Conservation (phyloP, 2,329 filamentous ascomycete genomes). For the Phoma herbarum region DNA sequence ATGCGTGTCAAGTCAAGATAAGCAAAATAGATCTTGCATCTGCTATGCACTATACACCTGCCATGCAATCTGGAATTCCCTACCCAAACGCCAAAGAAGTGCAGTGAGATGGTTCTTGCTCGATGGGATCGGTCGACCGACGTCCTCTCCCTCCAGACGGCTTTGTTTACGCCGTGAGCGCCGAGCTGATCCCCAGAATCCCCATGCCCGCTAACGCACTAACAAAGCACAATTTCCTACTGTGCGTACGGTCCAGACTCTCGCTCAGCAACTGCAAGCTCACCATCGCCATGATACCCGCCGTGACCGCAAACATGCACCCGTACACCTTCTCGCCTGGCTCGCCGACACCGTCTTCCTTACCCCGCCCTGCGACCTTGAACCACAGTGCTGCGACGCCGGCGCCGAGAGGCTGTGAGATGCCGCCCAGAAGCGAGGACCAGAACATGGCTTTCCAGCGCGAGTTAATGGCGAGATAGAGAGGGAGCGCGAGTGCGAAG, state of each 20-base stretch:
- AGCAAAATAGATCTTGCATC: neutral
- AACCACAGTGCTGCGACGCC: conserved; percentile 88
- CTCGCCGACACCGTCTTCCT: conserved; percentile 53
- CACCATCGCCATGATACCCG: conserved; percentile 95
- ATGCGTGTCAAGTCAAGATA: neutral
- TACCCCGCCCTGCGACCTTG: conserved; percentile 67
- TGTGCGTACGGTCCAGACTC: conserved; percentile 82
- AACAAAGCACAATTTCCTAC: conserved; percentile 76
- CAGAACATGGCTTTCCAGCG: conserved; percentile 84
- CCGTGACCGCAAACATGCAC: conserved; percentile 85
- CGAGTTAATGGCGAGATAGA: conserved; percentile 89
- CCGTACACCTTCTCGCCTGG: conserved; percentile 72
- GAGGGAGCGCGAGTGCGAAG: conserved; percentile 89
- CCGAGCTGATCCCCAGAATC: conserved; percentile 83
- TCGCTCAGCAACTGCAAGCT: conserved; percentile 89
- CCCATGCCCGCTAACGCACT: conserved; percentile 90
- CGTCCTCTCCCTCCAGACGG: neutral
- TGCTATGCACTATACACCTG: neutral
- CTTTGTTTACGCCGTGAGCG: conserved; percentile 70
- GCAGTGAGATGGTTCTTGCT: neutral
- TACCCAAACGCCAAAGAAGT: neutral
- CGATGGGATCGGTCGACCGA: neutral
- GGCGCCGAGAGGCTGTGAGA: conserved; percentile 87
- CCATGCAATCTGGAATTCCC: neutral
- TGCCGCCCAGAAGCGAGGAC: conserved; percentile 82